phyloP scores from a whole-genome alignment of 306 rosid species.

The Medicago lupulina region DNA sequence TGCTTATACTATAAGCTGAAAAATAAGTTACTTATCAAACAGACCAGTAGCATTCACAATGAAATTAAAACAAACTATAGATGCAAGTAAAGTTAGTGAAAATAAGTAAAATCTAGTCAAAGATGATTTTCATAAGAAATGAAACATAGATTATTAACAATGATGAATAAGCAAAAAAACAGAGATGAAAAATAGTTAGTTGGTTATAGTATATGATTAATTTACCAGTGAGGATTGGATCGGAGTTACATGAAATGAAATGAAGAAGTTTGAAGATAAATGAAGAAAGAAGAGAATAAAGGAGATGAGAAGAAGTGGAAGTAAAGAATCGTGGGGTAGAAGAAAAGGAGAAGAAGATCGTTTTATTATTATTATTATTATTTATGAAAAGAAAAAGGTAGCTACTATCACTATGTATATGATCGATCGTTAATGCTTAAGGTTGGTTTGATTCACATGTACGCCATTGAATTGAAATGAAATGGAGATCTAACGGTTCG shows the following conservation, averaged over 20 bases:
- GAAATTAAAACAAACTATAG: not conserved
- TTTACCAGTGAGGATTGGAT: conserved; percentile 35
- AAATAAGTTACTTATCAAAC: too few relatives aligned
- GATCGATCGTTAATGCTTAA: not conserved
- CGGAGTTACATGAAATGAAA: conserved; percentile 22
- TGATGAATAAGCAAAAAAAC: not conserved
- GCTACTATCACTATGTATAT: not conserved
- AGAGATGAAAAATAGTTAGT: conserved; percentile 8
- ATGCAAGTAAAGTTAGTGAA: conserved; percentile 7
- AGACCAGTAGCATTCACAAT: not conserved
- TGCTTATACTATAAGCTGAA: too few relatives aligned
- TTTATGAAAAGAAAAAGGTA: not conserved
- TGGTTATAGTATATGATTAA: not conserved
- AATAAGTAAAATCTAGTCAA: not conserved
- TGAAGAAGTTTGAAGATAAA: not conserved
- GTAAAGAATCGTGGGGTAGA: conserved; percentile 65
- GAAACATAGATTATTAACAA: not conserved
- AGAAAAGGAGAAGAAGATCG: conserved; percentile 26
- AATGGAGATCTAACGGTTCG: conserved; percentile 58
- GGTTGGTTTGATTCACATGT: conserved; percentile 39
- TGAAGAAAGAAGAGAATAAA: conserved; percentile 39
- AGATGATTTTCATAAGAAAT: too few relatives aligned
- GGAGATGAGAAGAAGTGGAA: conserved; percentile 54
- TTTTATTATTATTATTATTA: too few relatives aligned
- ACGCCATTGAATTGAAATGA: conserved; percentile 39